Base-by-base conservation (phyloP, 225 moss, liverwort and hornwort species). In the Climacium dendroides region DNA sequence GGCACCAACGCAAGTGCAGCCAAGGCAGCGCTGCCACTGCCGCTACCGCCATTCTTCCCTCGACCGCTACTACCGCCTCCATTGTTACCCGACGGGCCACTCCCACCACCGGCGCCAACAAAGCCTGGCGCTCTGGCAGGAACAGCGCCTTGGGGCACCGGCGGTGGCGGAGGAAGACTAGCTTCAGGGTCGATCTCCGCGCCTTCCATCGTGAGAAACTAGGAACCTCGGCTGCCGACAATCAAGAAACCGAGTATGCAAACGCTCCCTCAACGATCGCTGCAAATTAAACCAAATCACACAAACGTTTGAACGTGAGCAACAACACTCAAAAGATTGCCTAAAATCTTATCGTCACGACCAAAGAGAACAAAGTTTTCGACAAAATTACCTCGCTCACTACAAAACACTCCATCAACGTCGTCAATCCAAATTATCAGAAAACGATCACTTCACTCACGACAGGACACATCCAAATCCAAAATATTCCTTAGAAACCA, bases 131-230 rank as follows among this genome's bases (percentile, higher is more conserved):
- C 89, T 50, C 23, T 79, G 41, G 79, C 62, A 53, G 87, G 90
- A 20, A 89, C 79, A 41, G 91, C 83, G 55, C 93, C 91, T 85
- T 48, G 66, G 20, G 90, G 93, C 88, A 93, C 73, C 10, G 88
- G 91, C 74, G 91, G 91, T 5, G 88, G 90, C 15, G 91, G 91
- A 39, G 91, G 93, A 41, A 91, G 88, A 48, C 15, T 69, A 9
- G 66, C 47, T 87, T 69, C 87, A 35, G 39, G 64, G 52, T 86
- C 85, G 24, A 39, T 58, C 64, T 83, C 66, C 47, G 61, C 57
- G 25, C 77, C 71, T 81, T 64, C 87, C 87, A 85, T 87, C 60
- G 78, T 29, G 43, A 24, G 52, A 55, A 58, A 83, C 48, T 15
- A 83, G 22, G 13, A 64, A 19, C 35, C 34, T 26, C 24, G n/a